Evolutionary conservation across 345 rosid species (phyloP).

Genomic region (Tarenaya hassleriana): DNA sequence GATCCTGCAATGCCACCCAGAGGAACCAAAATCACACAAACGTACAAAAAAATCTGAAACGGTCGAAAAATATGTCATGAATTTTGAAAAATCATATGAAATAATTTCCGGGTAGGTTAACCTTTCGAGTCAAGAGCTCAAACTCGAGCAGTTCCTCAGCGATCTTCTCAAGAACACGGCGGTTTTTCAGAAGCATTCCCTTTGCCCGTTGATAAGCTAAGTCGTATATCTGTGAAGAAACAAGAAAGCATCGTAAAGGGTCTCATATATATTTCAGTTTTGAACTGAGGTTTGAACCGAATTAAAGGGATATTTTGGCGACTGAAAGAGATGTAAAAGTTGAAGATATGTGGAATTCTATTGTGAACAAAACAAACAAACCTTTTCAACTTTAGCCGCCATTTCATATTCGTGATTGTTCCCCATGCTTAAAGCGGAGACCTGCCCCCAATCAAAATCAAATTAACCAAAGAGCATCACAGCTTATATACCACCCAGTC

Average conservation of each 20-base stretch:
- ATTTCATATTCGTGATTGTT: slow-evolving; percentile 72
- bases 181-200: slow-evolving; percentile 70
- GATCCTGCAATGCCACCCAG: slow-evolving; percentile 42
- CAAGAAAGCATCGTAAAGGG: slow-evolving; percentile 11
- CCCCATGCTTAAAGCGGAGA: slow-evolving; percentile 80
- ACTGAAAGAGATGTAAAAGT: neutral
- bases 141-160: slow-evolving; percentile 82
- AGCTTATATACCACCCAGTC: neutral
- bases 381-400: slow-evolving; percentile 91
- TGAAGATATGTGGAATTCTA: neutral
- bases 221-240: slow-evolving; percentile 56
- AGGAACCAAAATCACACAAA: slow-evolving; percentile 8
- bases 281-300: slow-evolving; percentile 19
- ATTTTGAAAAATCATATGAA: no score
- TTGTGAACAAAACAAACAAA: slow-evolving; percentile 21
- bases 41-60: no score
- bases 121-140: slow-evolving; percentile 87
- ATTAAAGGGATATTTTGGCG: neutral
- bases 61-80: no score
- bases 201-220: slow-evolving; percentile 72
- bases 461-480: slow-evolving; percentile 16
- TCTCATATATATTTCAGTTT: slow-evolving; percentile 16
- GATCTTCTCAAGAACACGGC: slow-evolving; percentile 69
- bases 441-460: slow-evolving; percentile 34
- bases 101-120: no score